Conservation (phyloP, 768 basidiomycete genomes). For the Kwoniella europaea region DNA sequence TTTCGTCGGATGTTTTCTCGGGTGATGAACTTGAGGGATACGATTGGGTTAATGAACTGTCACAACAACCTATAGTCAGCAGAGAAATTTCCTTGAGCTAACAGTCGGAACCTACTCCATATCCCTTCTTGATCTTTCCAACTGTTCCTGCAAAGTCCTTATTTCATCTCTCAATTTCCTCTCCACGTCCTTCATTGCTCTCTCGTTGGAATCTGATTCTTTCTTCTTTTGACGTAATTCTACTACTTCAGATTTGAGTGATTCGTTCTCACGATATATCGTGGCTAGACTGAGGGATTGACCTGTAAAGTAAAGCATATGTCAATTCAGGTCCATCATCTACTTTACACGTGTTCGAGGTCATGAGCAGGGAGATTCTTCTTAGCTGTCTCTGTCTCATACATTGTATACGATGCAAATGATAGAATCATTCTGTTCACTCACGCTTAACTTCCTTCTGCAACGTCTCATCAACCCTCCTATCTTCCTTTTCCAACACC, state of each 20-base stretch:
- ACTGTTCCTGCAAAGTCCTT: conserved; percentile 42
- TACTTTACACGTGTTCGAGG: no score
- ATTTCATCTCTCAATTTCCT: conserved; percentile 45
- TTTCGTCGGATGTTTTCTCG: conserved; percentile 32
- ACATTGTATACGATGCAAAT: neutral
- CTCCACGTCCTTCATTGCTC: conserved; percentile 37
- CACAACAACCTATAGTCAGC: neutral
- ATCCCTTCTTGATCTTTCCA: conserved; percentile 51
- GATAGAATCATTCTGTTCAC: conserved; percentile 14
- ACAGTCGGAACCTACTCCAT: conserved; percentile 48
- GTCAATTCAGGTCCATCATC: no score
- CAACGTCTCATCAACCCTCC: conserved; percentile 34
- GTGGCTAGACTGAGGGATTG: conserved; percentile 43
- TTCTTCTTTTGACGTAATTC: conserved; percentile 52
- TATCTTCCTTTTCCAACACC: conserved; percentile 26
- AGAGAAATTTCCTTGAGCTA: neutral
- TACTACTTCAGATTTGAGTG: conserved; percentile 40
- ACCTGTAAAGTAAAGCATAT: conserved; percentile 19
- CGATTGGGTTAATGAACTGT: conserved; percentile 52
- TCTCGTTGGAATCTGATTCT: conserved; percentile 43
- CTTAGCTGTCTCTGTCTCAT: no score
- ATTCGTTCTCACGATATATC: conserved; percentile 37
- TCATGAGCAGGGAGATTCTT: no score
- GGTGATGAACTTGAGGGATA: conserved; percentile 36
- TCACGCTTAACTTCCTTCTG: conserved; percentile 46